phyloP scores from a whole-genome alignment of 177 flowering plant species.

The Vitis hybrid region DNA sequence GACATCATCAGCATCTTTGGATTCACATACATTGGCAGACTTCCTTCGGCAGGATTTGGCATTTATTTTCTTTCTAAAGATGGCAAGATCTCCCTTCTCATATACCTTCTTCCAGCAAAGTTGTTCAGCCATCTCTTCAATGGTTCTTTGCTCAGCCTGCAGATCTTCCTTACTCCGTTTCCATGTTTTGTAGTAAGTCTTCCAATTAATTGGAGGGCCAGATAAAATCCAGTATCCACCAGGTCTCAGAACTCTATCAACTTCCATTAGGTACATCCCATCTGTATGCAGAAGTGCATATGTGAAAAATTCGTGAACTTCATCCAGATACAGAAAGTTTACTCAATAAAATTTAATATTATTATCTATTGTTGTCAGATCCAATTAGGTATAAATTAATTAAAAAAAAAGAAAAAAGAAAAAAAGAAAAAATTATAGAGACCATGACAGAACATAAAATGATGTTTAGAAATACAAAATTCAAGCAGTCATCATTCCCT shows the following conservation, averaged over 20 bases:
- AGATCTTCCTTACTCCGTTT: slow-evolving; percentile 58
- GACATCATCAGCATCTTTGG: slow-evolving; percentile 49
- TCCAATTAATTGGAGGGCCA: slow-evolving; percentile 72
- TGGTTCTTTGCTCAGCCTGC: slow-evolving; percentile 49
- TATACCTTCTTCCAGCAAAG: slow-evolving; percentile 80
- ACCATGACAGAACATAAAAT: too few species aligned
- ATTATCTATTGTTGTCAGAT: not conserved
- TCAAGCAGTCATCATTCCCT: not conserved
- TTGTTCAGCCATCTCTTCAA: slow-evolving; percentile 54
- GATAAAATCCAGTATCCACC: slow-evolving; percentile 76
- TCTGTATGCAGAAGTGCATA: slow-evolving; percentile 26
- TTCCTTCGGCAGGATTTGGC: slow-evolving; percentile 42
- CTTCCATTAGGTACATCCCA: slow-evolving; percentile 64
- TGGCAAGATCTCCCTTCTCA: slow-evolving; percentile 71
- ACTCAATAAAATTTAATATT: not conserved
- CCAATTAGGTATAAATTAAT: not conserved
- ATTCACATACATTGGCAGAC: slow-evolving; percentile 33
- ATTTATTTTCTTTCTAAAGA: slow-evolving; percentile 50
- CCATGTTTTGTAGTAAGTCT: slow-evolving; percentile 63
- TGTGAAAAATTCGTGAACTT: not conserved
- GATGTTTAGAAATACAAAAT: not conserved
- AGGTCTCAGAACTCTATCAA: slow-evolving; percentile 70
- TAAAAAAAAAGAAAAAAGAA: too few species aligned
- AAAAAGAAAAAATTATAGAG: too few species aligned
- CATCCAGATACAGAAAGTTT: not conserved